Percentiles rank a stretch among this genome's conserved stretches.
phyloP scores from a whole-genome alignment of 345 rosid genomes.

The Schrenkiella parvula region DNA sequence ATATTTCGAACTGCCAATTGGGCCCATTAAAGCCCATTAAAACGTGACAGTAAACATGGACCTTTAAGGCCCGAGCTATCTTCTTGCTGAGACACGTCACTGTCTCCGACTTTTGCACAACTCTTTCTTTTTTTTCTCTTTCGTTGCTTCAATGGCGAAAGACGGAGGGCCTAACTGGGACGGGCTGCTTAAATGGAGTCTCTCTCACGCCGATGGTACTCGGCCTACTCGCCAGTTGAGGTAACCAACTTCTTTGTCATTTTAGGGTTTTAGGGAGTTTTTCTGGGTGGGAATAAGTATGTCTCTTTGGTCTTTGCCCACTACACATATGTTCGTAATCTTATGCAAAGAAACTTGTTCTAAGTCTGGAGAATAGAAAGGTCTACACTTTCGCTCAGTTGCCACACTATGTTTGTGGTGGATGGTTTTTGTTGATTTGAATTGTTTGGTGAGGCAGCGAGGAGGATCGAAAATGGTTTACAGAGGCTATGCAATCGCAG shows the following conservation, averaged over 20 bases:
- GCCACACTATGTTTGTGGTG: not conserved
- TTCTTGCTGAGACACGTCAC: not conserved
- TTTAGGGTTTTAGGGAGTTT: not conserved
- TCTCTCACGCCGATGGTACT: slow-evolving; percentile 77
- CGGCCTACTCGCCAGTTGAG: slow-evolving; percentile 48
- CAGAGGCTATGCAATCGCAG: slow-evolving; percentile 89
- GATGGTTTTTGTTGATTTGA: not conserved
- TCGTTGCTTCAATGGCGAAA: slow-evolving; percentile 47
- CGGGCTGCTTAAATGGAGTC: slow-evolving; percentile 91
- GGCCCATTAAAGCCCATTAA: not conserved
- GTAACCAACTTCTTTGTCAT: slow-evolving; percentile 19
- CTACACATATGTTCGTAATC: not conserved
- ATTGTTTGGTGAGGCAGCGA: slow-evolving; percentile 41
- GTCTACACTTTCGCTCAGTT: not conserved
- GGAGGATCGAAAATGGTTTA: slow-evolving; percentile 90
- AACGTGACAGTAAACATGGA: not conserved
- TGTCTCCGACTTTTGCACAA: not conserved
- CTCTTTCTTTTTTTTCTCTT: not conserved
- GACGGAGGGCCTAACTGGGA: slow-evolving; percentile 95
- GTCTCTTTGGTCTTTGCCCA: too few relatives aligned
- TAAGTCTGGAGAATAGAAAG: not conserved
- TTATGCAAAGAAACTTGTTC: not conserved
- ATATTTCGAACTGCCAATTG: not conserved
- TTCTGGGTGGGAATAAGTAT: not conserved
- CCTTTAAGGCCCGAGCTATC: not conserved